Base-by-base conservation (phyloP, 2,329 filamentous ascomycete genomes). In the Aureobasidium mangrovei region DNA sequence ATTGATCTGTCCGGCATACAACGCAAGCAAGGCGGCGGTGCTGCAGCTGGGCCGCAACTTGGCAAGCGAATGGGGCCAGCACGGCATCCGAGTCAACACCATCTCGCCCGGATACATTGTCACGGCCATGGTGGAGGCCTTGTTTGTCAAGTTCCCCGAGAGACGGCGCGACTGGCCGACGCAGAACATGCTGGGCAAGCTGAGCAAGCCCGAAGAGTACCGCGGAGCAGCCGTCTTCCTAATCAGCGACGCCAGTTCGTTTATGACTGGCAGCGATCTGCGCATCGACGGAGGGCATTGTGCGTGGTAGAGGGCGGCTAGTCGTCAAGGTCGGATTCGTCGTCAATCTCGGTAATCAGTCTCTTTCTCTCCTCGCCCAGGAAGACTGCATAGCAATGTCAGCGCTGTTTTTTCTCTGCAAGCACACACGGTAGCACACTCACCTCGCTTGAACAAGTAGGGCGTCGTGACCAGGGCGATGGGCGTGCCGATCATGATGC, bases 61-160 rank as follows among this genome's bases (percentile, higher is more conserved):
- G 7, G 86, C 85, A 1, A 71, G 79, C 7, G 86, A 91, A 67
- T 89, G 85, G 86, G 86, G 85, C 44, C 68, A 74, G 60, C 70
- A 86, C 66, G 82, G 81, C 36, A 91, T 93, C 63, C 80, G 87
- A 2, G 84, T 91, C 58, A 91, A 93, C 72, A 89, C 85, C 10
- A 80, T 93, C 59, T 88, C 84, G 24, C 86, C 88, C 0, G 87
- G 88, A 38, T 89, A 90, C 66, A 88, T 90, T 64, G 79, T 86
- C 26, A 90, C 86, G 1, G 81, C 85, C 26, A 95, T 95, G 90
- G 87, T 91, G 1, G 81, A 88, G 66, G 79, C 81, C 56, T 78
- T 95, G 32, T 93, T 95, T 64, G 77, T 83, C 60, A 77, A 85
- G 59, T 86, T 81, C 60, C 89, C 89, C 0, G 86, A 90, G 63